A percentile compares a stretch with the other conserved stretches of the same genome.
These are phyloP conservation scores for Pyrenophora teres DNA, from an alignment of 2,329 filamentous ascomycete species.

Conservation along the genomic window DNA sequence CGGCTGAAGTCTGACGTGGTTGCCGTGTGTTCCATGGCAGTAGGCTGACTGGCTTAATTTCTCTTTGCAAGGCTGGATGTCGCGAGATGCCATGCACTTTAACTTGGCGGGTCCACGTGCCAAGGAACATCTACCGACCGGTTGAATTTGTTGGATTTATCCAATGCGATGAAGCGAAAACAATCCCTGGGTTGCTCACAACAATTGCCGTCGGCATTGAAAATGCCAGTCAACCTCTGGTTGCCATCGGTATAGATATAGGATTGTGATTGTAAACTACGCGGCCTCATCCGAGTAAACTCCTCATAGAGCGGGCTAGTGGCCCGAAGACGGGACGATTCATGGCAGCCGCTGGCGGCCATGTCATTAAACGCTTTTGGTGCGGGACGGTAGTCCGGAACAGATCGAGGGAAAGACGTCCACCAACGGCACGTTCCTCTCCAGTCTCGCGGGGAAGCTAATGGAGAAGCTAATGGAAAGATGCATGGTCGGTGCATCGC, in stretches of 20 bases:
- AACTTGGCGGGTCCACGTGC: neutral
- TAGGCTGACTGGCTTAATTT: slow-evolving; percentile 18
- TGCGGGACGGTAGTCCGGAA: neutral
- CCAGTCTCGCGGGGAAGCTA: too few relatives aligned
- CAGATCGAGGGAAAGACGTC: neutral
- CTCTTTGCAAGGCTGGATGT: neutral
- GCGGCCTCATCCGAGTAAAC: neutral
- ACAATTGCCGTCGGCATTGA: slow-evolving; percentile 3
- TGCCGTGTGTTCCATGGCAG: slow-evolving; percentile 10
- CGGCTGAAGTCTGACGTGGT: slow-evolving; percentile 1
- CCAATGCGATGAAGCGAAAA: slow-evolving; percentile 17
- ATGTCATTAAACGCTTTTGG: neutral
- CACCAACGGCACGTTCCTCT: neutral
- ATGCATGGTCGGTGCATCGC: too few relatives aligned
- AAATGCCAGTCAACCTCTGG: neutral
- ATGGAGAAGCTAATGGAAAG: too few relatives aligned
- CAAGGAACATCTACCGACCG: slow-evolving; percentile 18
- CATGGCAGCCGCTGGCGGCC: neutral
- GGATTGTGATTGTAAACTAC: neutral
- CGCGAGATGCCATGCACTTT: neutral
- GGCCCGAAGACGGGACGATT: too few relatives aligned
- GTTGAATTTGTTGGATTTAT: slow-evolving; percentile 35
- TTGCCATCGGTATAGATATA: neutral
- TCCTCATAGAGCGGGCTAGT: neutral
- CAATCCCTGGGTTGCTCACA: slow-evolving; percentile 14